phyloP scores from a whole-genome alignment of 116 monocot genomes.

The Papilionanthe hybrid region DNA sequence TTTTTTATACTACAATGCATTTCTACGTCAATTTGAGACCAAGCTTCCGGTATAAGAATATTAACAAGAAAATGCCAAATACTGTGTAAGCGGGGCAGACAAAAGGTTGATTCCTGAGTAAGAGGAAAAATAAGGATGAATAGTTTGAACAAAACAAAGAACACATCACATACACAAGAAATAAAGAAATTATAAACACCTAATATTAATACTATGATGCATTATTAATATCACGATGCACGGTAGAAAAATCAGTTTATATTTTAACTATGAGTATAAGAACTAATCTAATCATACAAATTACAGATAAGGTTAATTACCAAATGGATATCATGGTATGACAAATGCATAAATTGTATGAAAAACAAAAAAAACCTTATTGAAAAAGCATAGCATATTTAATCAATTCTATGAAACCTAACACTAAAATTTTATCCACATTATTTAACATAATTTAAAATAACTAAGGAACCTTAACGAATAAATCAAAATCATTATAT shows the following conservation, averaged over 20 bases:
- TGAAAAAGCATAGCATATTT: no score
- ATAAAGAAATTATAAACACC: neutral
- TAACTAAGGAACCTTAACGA: no score
- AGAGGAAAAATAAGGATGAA: neutral
- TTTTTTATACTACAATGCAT: conserved; percentile 50
- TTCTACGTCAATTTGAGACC: conserved; percentile 26
- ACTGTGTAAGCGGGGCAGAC: conserved; percentile 80
- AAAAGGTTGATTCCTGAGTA: conserved; percentile 83
- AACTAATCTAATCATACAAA: neutral
- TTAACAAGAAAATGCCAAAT: conserved; percentile 64
- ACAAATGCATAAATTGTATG: neutral
- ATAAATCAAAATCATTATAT: no score
- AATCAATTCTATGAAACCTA: no score
- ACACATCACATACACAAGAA: neutral
- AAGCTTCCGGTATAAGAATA: conserved; percentile 42
- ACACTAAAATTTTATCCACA: no score
- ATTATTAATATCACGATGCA: neutral
- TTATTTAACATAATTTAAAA: no score
- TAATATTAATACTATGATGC: no score
- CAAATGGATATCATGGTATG: neutral
- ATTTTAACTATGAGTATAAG: neutral
- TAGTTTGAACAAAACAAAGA: neutral
- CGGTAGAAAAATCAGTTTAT: neutral
- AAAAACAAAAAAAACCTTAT: no score
- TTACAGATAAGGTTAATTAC: neutral